phyloP scores from a whole-genome alignment of 2,329 filamentous ascomycete species.

The Boeremia exigua region DNA sequence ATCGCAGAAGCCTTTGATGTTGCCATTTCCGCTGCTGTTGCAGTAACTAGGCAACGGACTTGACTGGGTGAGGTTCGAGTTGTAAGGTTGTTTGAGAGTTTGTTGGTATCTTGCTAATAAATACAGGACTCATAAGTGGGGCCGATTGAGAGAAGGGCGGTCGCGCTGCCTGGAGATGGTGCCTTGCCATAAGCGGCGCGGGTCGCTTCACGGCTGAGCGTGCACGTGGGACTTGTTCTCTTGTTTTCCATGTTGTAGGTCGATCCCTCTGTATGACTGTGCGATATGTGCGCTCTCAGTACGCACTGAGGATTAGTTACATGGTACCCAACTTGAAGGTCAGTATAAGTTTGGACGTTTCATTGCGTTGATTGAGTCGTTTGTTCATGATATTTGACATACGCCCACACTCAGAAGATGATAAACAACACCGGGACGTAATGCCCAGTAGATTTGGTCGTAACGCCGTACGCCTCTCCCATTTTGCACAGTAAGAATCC shows the following conservation, averaged over 20 bases:
- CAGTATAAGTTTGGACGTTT: slow-evolving; percentile 6
- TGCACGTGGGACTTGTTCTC: too few relatives aligned
- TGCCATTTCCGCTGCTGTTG: neutral
- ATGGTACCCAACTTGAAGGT: neutral
- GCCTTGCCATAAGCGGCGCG: too few relatives aligned
- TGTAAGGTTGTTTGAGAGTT: too few relatives aligned
- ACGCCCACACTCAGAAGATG: slow-evolving; percentile 8
- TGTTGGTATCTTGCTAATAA: too few relatives aligned
- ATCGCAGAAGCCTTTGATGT: neutral
- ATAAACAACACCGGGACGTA: slow-evolving; percentile 13
- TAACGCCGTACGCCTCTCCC: slow-evolving; percentile 27
- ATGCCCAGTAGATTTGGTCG: slow-evolving; percentile 11
- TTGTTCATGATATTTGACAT: slow-evolving; percentile 13
- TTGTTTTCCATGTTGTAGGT: too few relatives aligned
- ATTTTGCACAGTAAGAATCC: slow-evolving; percentile 26
- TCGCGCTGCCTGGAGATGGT: too few relatives aligned
- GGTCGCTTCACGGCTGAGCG: too few relatives aligned
- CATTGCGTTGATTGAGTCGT: slow-evolving; percentile 15
- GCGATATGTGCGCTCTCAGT: neutral
- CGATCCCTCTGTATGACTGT: too few relatives aligned
- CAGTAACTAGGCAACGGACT: too few relatives aligned
- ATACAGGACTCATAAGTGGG: too few relatives aligned
- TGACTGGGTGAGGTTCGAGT: too few relatives aligned
- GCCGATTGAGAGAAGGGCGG: too few relatives aligned
- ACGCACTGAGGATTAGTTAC: neutral